Evolutionary conservation across 768 basidiomycete genomes (phyloP).

Genomic region (Dioszegia aurantiaca): DNA sequence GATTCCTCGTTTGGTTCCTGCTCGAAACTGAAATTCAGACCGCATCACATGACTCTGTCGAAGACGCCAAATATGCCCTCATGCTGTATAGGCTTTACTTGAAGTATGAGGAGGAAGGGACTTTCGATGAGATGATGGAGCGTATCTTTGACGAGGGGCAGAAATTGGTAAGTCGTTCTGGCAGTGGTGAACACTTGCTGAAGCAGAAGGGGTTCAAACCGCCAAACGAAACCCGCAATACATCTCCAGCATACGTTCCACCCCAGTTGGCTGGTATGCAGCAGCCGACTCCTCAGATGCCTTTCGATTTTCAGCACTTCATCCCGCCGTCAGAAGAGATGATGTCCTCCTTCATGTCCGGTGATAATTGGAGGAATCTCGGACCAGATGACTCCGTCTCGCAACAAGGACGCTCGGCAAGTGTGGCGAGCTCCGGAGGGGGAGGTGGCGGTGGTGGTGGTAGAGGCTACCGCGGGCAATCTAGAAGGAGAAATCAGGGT

Average conservation of each 20-base stretch:
- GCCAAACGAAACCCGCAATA: constrained; percentile 20
- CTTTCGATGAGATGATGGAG: constrained; percentile 84
- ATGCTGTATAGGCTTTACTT: constrained; percentile 75
- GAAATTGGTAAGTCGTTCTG: constrained; percentile 44
- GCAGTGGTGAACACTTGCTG: not conserved
- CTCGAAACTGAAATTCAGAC: constrained; percentile 86
- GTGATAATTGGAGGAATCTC: constrained; percentile 9
- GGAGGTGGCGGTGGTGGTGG: constrained; percentile 5
- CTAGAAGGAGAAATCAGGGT: not conserved
- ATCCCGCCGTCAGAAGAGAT: not conserved
- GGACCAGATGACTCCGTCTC: not conserved
- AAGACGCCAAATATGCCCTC: constrained; percentile 85
- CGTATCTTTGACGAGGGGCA: constrained; percentile 55
- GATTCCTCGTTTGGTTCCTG: constrained; percentile 93
- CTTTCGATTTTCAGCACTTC: not conserved
- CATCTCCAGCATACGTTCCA: not conserved
- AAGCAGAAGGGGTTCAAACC: constrained; percentile 42
- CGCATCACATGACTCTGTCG: constrained; percentile 96
- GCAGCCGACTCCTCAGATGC: not conserved
- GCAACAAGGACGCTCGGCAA: not conserved
- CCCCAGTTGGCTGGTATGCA: too few species aligned
- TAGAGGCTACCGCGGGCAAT: not conserved
- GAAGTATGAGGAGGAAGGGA: constrained; percentile 62
- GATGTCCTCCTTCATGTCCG: not conserved
- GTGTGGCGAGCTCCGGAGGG: constrained; percentile 3